Evolutionary conservation across 192 early-diverging fungal species (phyloP).

Genomic region (Chytriomyces hyalinus): DNA sequence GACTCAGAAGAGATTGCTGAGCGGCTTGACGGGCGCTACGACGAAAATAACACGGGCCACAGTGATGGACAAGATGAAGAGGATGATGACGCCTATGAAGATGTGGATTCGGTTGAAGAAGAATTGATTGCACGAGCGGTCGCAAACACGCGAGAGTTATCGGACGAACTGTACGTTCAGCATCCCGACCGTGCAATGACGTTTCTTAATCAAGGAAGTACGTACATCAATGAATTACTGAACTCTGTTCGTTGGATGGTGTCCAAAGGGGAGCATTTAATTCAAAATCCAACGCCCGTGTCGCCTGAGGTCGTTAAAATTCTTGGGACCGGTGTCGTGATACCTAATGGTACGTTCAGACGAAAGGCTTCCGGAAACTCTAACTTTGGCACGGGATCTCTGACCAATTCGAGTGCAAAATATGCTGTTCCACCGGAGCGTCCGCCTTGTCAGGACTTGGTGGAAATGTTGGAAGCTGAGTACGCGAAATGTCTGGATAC

Average conservation of each 20-base stretch:
- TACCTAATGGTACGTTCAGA: neutral
- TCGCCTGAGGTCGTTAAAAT: slow-evolving; percentile 6
- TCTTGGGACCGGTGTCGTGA: neutral
- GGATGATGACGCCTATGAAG: slow-evolving; percentile 21
- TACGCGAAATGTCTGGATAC: slow-evolving; percentile 1
- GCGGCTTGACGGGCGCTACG: neutral
- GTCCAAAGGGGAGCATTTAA: slow-evolving; percentile 24
- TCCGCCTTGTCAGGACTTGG: slow-evolving; percentile 26
- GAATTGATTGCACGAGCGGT: neutral
- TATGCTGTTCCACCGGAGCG: neutral
- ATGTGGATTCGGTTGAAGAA: slow-evolving; percentile 5
- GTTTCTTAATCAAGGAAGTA: slow-evolving; percentile 30
- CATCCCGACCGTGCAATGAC: slow-evolving; percentile 28
- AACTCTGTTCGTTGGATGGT: slow-evolving; percentile 34
- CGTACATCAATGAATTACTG: slow-evolving; percentile 26
- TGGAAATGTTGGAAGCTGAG: slow-evolving; percentile 29
- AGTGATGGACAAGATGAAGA: neutral
- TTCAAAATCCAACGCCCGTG: slow-evolving; percentile 20
- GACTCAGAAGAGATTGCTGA: neutral
- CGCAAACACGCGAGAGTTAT: no score
- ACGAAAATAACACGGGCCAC: neutral
- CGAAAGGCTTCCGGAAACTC: neutral
- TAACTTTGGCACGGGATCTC: neutral
- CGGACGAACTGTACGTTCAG: slow-evolving; percentile 3
- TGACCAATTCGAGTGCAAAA: neutral